phyloP scores from a whole-genome alignment of 23 red algal species.

The Gracilaria gracilis region DNA sequence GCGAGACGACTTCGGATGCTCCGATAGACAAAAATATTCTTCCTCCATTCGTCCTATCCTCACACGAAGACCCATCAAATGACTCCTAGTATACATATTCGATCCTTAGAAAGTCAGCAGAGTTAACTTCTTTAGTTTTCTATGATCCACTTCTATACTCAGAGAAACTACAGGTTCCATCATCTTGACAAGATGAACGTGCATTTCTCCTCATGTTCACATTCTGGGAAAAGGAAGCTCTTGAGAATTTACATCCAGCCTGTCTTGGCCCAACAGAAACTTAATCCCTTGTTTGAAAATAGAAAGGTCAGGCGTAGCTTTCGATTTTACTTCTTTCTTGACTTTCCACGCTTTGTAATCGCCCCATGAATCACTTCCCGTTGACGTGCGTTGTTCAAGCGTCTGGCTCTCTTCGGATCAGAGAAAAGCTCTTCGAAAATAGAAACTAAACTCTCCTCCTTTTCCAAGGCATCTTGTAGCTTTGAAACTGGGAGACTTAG shows the following conservation, averaged over 20 bases:
- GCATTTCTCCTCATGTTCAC: neutral
- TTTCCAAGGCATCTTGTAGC: constrained; percentile 57
- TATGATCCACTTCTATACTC: neutral
- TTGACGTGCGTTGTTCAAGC: constrained; percentile 16
- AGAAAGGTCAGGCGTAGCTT: neutral
- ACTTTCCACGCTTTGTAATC: constrained; percentile 12
- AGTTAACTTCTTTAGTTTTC: neutral
- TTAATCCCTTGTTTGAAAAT: neutral
- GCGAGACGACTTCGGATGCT: no score
- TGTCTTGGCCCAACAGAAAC: neutral
- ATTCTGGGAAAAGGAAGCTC: neutral
- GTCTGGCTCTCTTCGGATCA: constrained; percentile 37
- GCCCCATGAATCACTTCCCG: constrained; percentile 28
- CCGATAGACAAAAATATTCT: no score
- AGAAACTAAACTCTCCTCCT: constrained; percentile 38
- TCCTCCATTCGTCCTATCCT: no score
- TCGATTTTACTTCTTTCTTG: constrained; percentile 1
- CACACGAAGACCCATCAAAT: no score
- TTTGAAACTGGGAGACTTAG: constrained; percentile 64
- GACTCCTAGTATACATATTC: no score
- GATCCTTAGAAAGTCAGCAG: neutral
- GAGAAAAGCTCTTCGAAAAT: constrained; percentile 44
- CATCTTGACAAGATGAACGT: no score
- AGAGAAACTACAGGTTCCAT: neutral
- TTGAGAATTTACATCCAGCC: neutral